These are phyloP conservation scores for Carnegiea gigantea DNA, from an alignment of 179 eudicot genomes.

Conservation along the genomic window DNA sequence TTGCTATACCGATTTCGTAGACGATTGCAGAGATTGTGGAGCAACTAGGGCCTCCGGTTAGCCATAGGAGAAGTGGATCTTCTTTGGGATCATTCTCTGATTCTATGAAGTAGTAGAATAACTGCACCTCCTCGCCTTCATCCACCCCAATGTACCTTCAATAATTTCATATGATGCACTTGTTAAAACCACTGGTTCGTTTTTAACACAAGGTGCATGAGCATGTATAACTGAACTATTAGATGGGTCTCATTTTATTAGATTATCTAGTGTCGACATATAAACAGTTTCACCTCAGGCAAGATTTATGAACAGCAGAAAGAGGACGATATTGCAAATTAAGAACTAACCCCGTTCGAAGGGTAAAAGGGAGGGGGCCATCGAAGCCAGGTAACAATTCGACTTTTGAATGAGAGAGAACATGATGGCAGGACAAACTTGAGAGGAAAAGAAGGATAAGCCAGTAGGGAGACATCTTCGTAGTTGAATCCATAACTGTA, in stretches of 20 bases:
- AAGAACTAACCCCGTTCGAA: constrained; percentile 50
- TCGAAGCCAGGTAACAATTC: constrained; percentile 38
- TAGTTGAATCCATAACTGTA: not conserved
- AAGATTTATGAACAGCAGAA: too few species aligned
- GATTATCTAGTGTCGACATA: too few species aligned
- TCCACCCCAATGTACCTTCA: constrained; percentile 47
- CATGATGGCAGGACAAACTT: not conserved
- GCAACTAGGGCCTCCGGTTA: constrained; percentile 54
- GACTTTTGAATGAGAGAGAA: constrained; percentile 23
- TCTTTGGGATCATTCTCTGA: constrained; percentile 34
- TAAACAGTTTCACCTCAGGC: not conserved
- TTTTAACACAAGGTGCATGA: too few species aligned
- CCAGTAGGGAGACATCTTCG: too few species aligned
- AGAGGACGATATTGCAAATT: not conserved
- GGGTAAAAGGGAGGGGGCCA: constrained; percentile 47
- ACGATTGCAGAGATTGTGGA: constrained; percentile 20
- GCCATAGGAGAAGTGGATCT: constrained; percentile 50
- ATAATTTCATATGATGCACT: too few species aligned
- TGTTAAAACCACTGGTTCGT: too few species aligned
- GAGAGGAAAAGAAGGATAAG: constrained; percentile 2
- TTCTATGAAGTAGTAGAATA: constrained; percentile 46
- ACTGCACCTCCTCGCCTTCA: constrained; percentile 39
- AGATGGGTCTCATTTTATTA: too few species aligned
- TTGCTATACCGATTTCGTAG: not conserved
- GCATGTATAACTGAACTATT: too few species aligned